These are phyloP conservation scores for Malassezia nana DNA, from an alignment of 1,284 basidiomycete species.

Conservation along the genomic window DNA sequence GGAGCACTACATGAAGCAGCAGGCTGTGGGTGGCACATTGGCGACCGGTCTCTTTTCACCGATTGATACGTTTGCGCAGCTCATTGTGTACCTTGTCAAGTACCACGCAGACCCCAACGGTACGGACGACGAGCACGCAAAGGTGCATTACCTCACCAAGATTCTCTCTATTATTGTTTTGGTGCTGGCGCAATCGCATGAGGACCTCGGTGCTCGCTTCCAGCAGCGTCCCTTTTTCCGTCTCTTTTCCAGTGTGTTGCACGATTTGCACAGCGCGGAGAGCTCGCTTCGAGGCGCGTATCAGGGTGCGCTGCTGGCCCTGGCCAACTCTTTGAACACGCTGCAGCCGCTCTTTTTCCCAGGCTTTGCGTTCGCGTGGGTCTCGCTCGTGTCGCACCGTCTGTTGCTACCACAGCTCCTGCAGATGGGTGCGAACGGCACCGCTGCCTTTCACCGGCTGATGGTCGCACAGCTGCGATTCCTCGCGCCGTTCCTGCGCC, in stretches of 20 bases:
- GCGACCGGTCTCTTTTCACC: conserved; percentile 69
- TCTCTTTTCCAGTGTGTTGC: conserved; percentile 92
- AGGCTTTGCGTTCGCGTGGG: conserved; percentile 96
- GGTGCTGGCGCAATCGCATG: conserved; percentile 85
- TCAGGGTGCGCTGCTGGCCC: conserved; percentile 74
- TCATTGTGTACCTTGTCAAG: conserved; percentile 97
- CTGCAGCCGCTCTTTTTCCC: conserved; percentile 94
- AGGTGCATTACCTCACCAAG: conserved; percentile 93
- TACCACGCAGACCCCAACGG: conserved; percentile 85
- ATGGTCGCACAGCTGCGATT: conserved; percentile 88
- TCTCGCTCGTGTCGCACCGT: conserved; percentile 87
- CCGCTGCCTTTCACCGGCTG: conserved; percentile 90
- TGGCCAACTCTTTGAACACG: conserved; percentile 86
- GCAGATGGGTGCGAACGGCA: conserved; percentile 57
- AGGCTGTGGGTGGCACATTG: conserved; percentile 65
- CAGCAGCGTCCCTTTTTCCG: conserved; percentile 97
- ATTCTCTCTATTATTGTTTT: conserved; percentile 94
- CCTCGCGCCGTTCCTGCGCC: conserved; percentile 77
- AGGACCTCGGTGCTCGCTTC: conserved; percentile 80
- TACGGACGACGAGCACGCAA: conserved; percentile 79
- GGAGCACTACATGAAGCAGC: conserved; percentile 77
- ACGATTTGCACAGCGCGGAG: conserved; percentile 78
- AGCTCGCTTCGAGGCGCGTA: conserved; percentile 70
- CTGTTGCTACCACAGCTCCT: conserved; percentile 95
- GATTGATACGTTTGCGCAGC: conserved; percentile 84